Evolutionary conservation across 148 eudicot genomes (phyloP).

Genomic region (Agrostemma githago): DNA sequence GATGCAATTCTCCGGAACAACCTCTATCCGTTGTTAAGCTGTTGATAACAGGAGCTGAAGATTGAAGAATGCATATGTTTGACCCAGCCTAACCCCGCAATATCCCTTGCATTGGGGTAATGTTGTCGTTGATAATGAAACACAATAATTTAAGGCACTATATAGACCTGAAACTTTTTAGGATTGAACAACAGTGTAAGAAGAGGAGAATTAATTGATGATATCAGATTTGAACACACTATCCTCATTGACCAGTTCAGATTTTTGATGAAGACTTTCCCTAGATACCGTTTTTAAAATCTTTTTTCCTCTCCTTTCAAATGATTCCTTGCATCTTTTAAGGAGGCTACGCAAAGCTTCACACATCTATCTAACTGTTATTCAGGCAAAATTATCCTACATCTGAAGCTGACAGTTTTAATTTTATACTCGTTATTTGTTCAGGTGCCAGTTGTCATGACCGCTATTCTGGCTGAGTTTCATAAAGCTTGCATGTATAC

Average conservation of each 20-base stretch:
- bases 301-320: neutral
- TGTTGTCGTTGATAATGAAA: neutral
- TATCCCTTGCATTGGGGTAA: neutral
- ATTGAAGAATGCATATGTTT: neutral
- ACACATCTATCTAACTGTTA: neutral
- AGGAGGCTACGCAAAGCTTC: neutral
- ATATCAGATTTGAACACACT: neutral
- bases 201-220: neutral
- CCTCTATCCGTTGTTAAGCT: neutral
- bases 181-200: neutral
- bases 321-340: neutral
- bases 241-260: neutral
- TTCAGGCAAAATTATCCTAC: neutral
- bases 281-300: too few species aligned
- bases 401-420: neutral
- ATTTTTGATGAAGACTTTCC: neutral
- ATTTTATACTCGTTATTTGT: conserved; percentile 14
- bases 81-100: neutral
- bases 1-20: neutral
- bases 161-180: neutral
- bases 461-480: conserved; percentile 67
- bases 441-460: conserved; percentile 80
- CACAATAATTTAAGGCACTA: neutral
- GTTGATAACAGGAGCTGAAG: too few species aligned
- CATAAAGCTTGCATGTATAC: conserved; percentile 77